Conservation (phyloP, 108 stramenopile species). For the Cylindrotheca closterium region DNA sequence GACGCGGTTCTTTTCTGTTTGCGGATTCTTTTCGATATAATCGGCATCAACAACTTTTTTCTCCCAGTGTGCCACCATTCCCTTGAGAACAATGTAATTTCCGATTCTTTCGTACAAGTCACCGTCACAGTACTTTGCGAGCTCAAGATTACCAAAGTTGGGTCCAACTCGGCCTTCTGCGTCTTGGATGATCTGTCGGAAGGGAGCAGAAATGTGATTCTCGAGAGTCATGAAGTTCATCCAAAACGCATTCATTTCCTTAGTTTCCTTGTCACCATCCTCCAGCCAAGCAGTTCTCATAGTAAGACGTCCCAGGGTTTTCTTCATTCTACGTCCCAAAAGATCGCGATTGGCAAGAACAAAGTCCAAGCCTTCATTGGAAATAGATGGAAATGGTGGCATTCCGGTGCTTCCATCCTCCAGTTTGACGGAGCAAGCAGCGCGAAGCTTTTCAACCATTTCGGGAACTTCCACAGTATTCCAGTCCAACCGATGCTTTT, state of each 20-base stretch:
- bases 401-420: conserved; percentile 38
- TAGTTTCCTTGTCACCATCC: conserved; percentile 50
- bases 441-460: conserved; percentile 58
- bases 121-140: conserved; percentile 53
- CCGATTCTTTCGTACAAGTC: conserved; percentile 77
- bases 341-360: conserved; percentile 77
- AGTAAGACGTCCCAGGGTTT: conserved; percentile 59
- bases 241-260: conserved; percentile 49
- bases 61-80: conserved; percentile 87
- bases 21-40: conserved; percentile 50
- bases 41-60: conserved; percentile 83
- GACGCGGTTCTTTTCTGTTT: conserved; percentile 47
- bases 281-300: conserved; percentile 47
- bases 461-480: conserved; percentile 58
- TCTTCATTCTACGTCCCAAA: conserved; percentile 61
- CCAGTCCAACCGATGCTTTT: conserved; percentile 65
- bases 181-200: conserved; percentile 82
- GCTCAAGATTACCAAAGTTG: conserved; percentile 82
- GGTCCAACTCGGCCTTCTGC: conserved; percentile 75
- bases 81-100: conserved; percentile 79
- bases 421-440: conserved; percentile 58
- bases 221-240: conserved; percentile 71
- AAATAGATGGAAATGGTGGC: conserved; percentile 63
- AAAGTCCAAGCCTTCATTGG: conserved; percentile 72
- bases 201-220: conserved; percentile 83